These are phyloP conservation scores for Euclidium syriacum DNA, from an alignment of 345 rosid species.

Conservation along the genomic window DNA sequence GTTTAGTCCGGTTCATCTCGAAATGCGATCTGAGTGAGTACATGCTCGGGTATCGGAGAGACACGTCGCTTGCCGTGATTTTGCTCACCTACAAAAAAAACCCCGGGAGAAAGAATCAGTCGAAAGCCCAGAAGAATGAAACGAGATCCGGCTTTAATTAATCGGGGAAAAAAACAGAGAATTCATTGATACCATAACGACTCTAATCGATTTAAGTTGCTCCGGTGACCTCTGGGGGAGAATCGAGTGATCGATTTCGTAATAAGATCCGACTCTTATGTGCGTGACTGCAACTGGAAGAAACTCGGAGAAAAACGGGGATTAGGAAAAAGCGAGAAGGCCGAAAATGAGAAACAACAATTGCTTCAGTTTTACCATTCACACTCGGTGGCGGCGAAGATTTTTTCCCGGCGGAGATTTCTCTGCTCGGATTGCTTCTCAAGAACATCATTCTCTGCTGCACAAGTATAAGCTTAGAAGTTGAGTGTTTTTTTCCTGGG, in stretches of 20 bases:
- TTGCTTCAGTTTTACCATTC: neutral
- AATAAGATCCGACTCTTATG: slow-evolving; percentile 54
- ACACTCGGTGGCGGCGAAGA: slow-evolving; percentile 12
- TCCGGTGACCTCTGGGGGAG: slow-evolving; percentile 50
- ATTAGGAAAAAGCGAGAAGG: neutral
- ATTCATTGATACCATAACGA: slow-evolving; percentile 55
- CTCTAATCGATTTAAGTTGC: slow-evolving; percentile 50
- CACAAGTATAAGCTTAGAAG: neutral
- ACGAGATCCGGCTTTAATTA: neutral
- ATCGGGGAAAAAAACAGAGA: neutral
- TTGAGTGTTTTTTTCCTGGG: neutral
- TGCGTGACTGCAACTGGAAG: slow-evolving; percentile 45
- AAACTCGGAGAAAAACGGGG: neutral
- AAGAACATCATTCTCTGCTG: slow-evolving; percentile 17
- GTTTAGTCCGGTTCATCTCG: slow-evolving; percentile 23
- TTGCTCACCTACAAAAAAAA: slow-evolving; percentile 52
- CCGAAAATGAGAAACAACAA: neutral
- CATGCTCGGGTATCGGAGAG: slow-evolving; percentile 67
- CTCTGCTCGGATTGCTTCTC: slow-evolving; percentile 24
- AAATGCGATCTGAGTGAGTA: slow-evolving; percentile 51
- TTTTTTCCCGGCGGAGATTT: slow-evolving; percentile 19
- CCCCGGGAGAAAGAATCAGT: neutral
- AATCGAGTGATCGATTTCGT: slow-evolving; percentile 62
- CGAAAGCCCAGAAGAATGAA: neutral
- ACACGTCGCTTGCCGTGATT: slow-evolving; percentile 47